phyloP scores from a whole-genome alignment of 2,329 filamentous ascomycete genomes.

The Clarireedia hainanense region DNA sequence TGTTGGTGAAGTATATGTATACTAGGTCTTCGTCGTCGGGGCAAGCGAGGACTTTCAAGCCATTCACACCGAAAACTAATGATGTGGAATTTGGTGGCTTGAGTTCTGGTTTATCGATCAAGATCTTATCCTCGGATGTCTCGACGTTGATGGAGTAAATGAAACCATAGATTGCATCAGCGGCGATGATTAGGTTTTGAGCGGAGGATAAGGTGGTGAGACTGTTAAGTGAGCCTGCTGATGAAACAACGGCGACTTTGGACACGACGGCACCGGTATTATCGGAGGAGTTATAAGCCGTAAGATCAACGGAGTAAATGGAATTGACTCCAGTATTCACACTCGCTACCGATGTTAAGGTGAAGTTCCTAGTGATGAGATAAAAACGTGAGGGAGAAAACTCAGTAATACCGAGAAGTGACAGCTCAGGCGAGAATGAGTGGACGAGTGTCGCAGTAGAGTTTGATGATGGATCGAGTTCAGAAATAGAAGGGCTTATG shows the following conservation, averaged over 20 bases:
- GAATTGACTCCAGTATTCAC: conserved; percentile 6
- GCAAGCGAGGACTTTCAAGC: conserved; percentile 8
- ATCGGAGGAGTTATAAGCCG: not conserved
- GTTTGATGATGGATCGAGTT: not conserved
- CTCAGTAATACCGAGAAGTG: conserved; percentile 33
- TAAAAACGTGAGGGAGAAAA: conserved; percentile 22
- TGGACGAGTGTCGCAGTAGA: conserved; percentile 10
- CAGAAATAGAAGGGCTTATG: conserved; percentile 5
- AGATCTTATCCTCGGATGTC: conserved; percentile 15
- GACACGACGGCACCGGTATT: conserved; percentile 6
- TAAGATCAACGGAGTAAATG: conserved; percentile 18
- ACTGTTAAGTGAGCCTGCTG: conserved; percentile 21
- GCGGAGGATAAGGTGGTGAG: conserved; percentile 15
- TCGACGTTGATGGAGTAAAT: conserved; percentile 23
- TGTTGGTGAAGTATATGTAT: conserved; percentile 15
- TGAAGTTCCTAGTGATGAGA: conserved; percentile 22
- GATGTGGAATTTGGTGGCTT: not conserved
- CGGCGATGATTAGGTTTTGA: conserved; percentile 17
- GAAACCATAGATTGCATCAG: conserved; percentile 23
- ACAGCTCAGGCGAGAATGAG: conserved; percentile 12
- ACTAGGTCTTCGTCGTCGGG: not conserved
- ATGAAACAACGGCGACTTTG: conserved; percentile 15
- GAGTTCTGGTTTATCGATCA: conserved; percentile 21
- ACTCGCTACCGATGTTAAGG: conserved; percentile 7
- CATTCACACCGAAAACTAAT: conserved; percentile 12